Percentiles rank a stretch among this genome's conserved stretches.
phyloP scores from a whole-genome alignment of 257 asterid genomes.

The Rhazya stricta region DNA sequence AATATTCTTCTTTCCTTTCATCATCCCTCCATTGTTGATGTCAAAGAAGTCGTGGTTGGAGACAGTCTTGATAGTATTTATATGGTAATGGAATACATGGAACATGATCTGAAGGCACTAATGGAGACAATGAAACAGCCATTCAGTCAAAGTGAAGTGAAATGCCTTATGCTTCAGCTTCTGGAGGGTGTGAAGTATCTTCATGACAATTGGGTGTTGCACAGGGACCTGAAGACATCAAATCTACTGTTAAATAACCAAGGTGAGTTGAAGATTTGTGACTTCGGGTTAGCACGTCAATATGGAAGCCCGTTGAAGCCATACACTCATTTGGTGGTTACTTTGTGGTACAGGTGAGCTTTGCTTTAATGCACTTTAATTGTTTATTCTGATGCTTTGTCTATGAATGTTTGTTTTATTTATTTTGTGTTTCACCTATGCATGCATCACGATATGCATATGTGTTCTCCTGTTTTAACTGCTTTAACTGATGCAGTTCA shows the following conservation, averaged over 20 bases:
- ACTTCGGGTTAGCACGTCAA: conserved; percentile 90
- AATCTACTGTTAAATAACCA: conserved; percentile 70
- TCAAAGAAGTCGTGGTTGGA: conserved; percentile 84
- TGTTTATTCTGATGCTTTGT: not conserved
- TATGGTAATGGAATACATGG: conserved; percentile 98
- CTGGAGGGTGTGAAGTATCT: conserved; percentile 68
- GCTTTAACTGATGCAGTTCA: not conserved
- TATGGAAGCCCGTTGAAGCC: conserved; percentile 87
- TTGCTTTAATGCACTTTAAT: not conserved
- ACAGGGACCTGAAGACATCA: conserved; percentile 83
- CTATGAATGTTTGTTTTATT: not conserved
- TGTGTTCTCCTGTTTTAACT: not conserved
- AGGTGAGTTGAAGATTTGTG: conserved; percentile 84
- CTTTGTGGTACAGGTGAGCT: conserved; percentile 89
- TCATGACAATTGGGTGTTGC: conserved; percentile 88
- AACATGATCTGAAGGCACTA: conserved; percentile 75
- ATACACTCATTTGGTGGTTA: conserved; percentile 79
- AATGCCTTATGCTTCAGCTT: conserved; percentile 88
- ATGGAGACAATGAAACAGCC: conserved; percentile 79
- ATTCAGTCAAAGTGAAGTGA: conserved; percentile 78
- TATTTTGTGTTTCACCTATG: not conserved
- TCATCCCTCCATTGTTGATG: conserved; percentile 82
- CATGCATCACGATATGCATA: not conserved
- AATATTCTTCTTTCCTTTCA: conserved; percentile 71
- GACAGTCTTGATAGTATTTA: conserved; percentile 66